phyloP scores from a whole-genome alignment of 345 rosid species.

The Ailanthus altissimus region DNA sequence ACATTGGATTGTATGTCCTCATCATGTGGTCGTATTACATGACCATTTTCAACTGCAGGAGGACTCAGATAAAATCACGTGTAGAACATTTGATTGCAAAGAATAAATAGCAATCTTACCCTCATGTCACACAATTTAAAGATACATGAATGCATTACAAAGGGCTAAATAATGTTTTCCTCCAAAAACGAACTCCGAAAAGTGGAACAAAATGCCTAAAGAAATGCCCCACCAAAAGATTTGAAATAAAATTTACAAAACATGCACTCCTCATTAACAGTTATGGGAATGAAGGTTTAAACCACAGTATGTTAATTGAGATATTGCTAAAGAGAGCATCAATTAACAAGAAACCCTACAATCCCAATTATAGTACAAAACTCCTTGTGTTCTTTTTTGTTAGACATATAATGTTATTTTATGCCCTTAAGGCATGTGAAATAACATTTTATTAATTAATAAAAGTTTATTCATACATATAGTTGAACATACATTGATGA shows the following conservation, averaged over 20 bases:
- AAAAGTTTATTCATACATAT: too few relatives aligned
- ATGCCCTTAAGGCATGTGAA: too few relatives aligned
- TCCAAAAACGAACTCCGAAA: not conserved
- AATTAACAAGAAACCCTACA: not conserved
- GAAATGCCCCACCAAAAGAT: not conserved
- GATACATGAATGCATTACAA: constrained; percentile 18
- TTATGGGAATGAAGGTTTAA: not conserved
- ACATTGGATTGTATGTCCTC: constrained; percentile 91
- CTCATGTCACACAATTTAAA: not conserved
- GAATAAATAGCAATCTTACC: not conserved
- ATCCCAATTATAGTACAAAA: not conserved
- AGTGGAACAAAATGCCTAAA: not conserved
- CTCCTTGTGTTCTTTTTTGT: too few relatives aligned
- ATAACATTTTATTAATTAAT: too few relatives aligned
- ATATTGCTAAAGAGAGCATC: not conserved
- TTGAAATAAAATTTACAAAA: not conserved
- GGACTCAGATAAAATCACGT: not conserved
- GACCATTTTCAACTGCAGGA: constrained; percentile 75
- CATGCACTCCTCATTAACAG: not conserved
- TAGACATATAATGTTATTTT: too few relatives aligned
- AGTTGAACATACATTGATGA: too few relatives aligned
- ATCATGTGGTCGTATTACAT: constrained; percentile 81
- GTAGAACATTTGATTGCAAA: not conserved
- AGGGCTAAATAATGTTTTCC: not conserved
- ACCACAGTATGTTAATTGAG: not conserved